Base-by-base conservation (phyloP, 2,329 filamentous ascomycete species). In the Fusarium sterilihyphosum region DNA sequence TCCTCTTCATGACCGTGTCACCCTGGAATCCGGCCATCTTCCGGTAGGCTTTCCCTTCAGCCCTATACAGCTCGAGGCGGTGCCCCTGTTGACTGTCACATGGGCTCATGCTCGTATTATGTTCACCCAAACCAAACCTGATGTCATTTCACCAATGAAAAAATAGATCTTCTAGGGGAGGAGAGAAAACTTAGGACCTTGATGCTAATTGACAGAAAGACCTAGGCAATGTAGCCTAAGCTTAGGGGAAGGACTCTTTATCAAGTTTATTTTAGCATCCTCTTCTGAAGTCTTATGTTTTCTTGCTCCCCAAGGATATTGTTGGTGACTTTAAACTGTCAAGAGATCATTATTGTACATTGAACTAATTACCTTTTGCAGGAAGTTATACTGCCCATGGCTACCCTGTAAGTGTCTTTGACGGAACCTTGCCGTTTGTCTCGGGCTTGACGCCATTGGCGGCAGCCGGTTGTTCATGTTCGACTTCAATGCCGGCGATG, bases 401-500 rank as follows among this genome's bases (percentile, higher is more conserved):
- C 44, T 73, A 73, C 52, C 72, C 47, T 49, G 57, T 40, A 54
- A 58, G 63, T 18, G 43, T 26, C n/a, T 44, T 41, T 37, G 54
- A 41, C 18, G 63, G 44, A 41, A 57, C 24, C 31, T 65, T 78
- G 41, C 71, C 76, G 44, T 79, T 75, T 44, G 53, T 44, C 49
- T 67, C 70, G 18, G 63, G 47, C 18, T 40, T 66, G 13, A 62
- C 29, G 18, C 57, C 69, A 37, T 74, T 70, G 16, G 22, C 20
- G 17, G 54, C 35, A 18, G 46, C 57, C 31, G n/a, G 44, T 49
- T 57, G 33, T 22, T 71, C 66, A 16, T 77, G 78, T 33, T 84
- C 86, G 59, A 95, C 92, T 77, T 94, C 91, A 22, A 98, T 91
- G 1, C 95, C 96, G 16, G 90, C 87, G 58, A 97, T 93, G 74